These are phyloP conservation scores for Cymbidium sinense DNA, from an alignment of 106 monocot species.

Conservation along the genomic window DNA sequence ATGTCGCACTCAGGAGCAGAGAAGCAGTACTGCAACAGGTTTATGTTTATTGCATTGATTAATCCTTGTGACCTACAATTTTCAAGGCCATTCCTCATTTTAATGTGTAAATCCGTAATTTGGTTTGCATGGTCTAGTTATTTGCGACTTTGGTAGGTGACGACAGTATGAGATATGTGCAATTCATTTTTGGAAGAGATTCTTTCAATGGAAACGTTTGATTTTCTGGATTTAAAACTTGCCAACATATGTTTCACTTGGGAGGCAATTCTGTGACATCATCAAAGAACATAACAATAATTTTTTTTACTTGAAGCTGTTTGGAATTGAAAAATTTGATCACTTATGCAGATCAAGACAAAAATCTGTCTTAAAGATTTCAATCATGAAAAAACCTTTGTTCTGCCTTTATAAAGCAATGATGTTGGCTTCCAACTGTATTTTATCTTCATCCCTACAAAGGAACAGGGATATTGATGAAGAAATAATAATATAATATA, in stretches of 20 bases:
- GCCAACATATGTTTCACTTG: not conserved
- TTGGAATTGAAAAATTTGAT: not conserved
- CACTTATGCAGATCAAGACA: not conserved
- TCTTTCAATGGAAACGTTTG: not conserved
- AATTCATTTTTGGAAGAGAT: not conserved
- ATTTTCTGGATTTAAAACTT: not conserved
- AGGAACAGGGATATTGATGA: not conserved
- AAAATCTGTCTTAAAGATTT: not conserved
- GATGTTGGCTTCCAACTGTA: not conserved
- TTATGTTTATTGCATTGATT: conserved; percentile 2
- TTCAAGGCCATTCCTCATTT: not conserved
- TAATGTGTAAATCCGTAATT: not conserved
- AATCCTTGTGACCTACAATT: not conserved
- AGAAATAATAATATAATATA: not conserved
- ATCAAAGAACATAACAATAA: not conserved
- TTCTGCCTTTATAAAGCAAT: not conserved
- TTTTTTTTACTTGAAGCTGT: not conserved
- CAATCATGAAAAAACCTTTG: not conserved
- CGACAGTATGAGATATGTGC: not conserved
- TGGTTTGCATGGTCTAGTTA: not conserved
- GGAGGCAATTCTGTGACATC: not conserved
- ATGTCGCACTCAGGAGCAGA: conserved; percentile 72
- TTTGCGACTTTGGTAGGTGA: not conserved
- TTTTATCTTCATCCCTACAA: not conserved
- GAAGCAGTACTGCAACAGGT: conserved; percentile 74